phyloP scores from a whole-genome alignment of 176 grass and related monocot genomes.

The Musa beccarii region DNA sequence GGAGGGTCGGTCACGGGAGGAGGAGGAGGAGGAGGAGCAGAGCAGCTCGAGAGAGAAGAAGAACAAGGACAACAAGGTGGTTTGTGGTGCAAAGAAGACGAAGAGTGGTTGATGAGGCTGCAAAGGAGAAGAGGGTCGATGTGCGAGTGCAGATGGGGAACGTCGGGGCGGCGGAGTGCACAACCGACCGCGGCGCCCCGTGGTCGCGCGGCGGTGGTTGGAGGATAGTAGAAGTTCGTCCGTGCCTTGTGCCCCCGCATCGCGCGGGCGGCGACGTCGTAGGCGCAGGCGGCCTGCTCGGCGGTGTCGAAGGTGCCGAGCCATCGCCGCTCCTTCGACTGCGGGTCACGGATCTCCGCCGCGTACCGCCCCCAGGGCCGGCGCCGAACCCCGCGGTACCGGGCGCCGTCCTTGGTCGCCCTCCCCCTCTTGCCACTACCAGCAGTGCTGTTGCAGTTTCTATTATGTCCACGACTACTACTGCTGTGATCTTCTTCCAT shows the following conservation, averaged over 20 bases:
- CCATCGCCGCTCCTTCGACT: slow-evolving; percentile 86
- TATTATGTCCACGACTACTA: no score
- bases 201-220: not conserved
- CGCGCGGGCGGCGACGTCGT: slow-evolving; percentile 87
- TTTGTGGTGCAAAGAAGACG: not conserved
- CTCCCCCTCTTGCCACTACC: no score
- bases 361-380: slow-evolving; percentile 93
- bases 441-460: no score
- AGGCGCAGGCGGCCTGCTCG: slow-evolving; percentile 93
- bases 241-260: slow-evolving; percentile 92
- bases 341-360: slow-evolving; percentile 86
- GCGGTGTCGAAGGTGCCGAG: slow-evolving; percentile 97
- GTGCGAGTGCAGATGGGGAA: no score
- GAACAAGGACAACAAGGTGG: no score
- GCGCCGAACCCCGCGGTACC: slow-evolving; percentile 83
- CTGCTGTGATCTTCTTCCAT: no score
- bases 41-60: not conserved
- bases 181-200: no score
- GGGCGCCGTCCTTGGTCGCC: slow-evolving; percentile 14
- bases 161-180: no score
- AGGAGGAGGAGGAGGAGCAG: not conserved
- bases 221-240: slow-evolving; percentile 63
- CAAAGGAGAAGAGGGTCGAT: not conserved
- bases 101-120: not conserved
- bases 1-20: not conserved